Evolutionary conservation across 2,329 filamentous ascomycete species (phyloP), one percentile per base, ranked within the genome.

Genomic region (Alternaria triticina): DNA sequence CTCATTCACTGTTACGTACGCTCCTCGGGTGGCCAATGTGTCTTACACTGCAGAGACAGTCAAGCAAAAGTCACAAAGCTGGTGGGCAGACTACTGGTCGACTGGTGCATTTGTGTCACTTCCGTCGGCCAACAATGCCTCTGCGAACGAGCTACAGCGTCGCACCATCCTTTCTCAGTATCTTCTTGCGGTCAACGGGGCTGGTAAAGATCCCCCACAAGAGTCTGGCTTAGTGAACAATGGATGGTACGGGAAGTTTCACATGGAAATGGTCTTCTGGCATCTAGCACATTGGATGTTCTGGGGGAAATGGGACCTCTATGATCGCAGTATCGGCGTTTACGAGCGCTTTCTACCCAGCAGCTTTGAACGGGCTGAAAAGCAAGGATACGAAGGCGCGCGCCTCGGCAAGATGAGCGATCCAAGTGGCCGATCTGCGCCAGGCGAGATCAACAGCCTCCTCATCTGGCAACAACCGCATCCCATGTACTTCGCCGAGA

Each of bases 401-500:
- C 54, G 87, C 28, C 82, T 83, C 74, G 83, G 83, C 3, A 86
- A 89, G 70, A 88, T 88, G 86, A 86, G 83, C 10, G 86, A 88
- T 70, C 85, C 86, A 0, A 83, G 82, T 0, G 86, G 86, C 25
- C 80, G 84, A 11, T 86, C 83, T 50, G 85, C 86, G 2, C 87
- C 87, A 1, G 87, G 88, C 3, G 85, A 87, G 65, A 89, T 89
- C 71, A 89, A 89, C 72, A 84, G 83, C 10, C 77, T 89, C 2
- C 78, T 90, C 4, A 86, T 89, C 60, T 89, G 87, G 87, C 87
- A 89, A 68, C 87, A 89, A 68, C 87, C 86, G 8, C 87, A 89
- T 71, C 82, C 85, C 0, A 85, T 89, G 81, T 87, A 86, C 70
- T 87, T 89, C 68, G 87, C 87, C 0, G 86, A 88, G 72, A 76